phyloP scores from a whole-genome alignment of 352 stramenopile species.

The Globisporangium echinulatum region DNA sequence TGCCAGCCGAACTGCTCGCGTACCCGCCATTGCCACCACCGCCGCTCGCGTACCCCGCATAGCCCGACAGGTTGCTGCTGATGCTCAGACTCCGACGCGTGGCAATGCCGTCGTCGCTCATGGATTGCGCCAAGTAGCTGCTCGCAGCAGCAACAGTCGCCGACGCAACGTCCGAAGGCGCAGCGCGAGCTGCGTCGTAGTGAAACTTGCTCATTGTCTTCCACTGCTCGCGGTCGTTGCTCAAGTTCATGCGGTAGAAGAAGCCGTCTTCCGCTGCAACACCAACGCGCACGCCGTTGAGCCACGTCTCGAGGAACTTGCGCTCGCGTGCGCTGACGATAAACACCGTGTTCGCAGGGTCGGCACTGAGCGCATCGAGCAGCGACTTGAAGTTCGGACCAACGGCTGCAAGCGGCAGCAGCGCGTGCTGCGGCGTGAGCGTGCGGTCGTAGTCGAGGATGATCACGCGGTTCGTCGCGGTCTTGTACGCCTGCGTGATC shows the following conservation, averaged over 20 bases:
- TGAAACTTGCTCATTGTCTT: conserved; percentile 86
- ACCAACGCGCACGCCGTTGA: conserved; percentile 63
- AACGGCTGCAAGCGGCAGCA: conserved; percentile 73
- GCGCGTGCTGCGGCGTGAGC: conserved; percentile 65
- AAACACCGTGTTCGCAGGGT: conserved; percentile 71
- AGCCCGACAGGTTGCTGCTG: conserved; percentile 28
- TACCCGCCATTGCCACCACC: conserved; percentile 11
- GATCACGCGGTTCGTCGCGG: conserved; percentile 74
- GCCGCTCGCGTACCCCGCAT: conserved; percentile 23
- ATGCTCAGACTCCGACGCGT: conserved; percentile 34
- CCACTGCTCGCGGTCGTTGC: conserved; percentile 62
- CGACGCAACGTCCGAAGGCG: conserved; percentile 20
- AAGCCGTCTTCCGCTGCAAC: conserved; percentile 73
- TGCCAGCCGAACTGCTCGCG: conserved; percentile 9
- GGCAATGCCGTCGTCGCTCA: conserved; percentile 13
- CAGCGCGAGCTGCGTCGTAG: conserved; percentile 41
- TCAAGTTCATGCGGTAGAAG: conserved; percentile 78
- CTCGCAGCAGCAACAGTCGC: conserved; percentile 17
- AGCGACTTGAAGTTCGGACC: conserved; percentile 72
- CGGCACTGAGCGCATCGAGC: conserved; percentile 57
- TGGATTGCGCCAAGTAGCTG: conserved; percentile 13
- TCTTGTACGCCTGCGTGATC: conserved; percentile 62
- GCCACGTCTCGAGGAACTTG: conserved; percentile 88
- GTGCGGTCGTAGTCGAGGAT: conserved; percentile 88
- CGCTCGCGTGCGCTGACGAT: conserved; percentile 71